phyloP scores from a whole-genome alignment of 2,329 filamentous ascomycete genomes.

The Trichophyton rubrum region DNA sequence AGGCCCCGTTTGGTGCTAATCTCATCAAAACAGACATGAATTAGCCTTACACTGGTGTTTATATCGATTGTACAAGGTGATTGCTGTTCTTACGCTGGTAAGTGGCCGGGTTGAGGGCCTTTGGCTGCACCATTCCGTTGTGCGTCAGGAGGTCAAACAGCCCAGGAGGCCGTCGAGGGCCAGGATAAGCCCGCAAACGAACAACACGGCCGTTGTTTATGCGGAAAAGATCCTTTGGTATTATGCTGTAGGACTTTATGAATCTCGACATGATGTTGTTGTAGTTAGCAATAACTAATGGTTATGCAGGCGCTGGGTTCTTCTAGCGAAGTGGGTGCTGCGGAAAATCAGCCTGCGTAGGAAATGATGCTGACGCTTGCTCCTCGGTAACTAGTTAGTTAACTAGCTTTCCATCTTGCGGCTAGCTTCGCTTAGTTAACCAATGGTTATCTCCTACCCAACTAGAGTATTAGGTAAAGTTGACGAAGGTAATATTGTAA shows the following conservation, averaged over 20 bases:
- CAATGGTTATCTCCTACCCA: no score
- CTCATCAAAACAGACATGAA: neutral
- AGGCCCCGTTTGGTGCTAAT: slow-evolving; percentile 11
- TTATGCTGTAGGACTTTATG: slow-evolving; percentile 10
- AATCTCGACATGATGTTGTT: neutral
- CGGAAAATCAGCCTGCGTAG: no score
- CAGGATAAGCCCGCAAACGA: slow-evolving; percentile 11
- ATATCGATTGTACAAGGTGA: neutral
- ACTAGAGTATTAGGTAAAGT: no score
- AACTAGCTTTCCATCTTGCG: no score
- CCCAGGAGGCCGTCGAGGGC: slow-evolving; percentile 9
- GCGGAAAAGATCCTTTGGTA: slow-evolving; percentile 15
- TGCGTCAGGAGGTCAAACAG: slow-evolving; percentile 14
- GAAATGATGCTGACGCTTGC: no score
- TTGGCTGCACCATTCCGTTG: slow-evolving; percentile 12
- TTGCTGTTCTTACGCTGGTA: slow-evolving; percentile 11
- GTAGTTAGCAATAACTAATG: no score
- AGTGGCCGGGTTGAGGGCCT: slow-evolving; percentile 13
- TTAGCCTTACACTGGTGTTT: neutral
- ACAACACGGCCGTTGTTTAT: slow-evolving; percentile 13
- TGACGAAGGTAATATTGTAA: no score
- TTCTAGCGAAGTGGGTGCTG: no score
- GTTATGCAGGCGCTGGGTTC: no score
- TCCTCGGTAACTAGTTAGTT: no score
- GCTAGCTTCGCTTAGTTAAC: no score